Percentiles rank a stretch among this genome's conserved stretches.
Evolutionary conservation across 2,329 filamentous ascomycete species (phyloP).

Genomic region (Byssochlamys sp.): DNA sequence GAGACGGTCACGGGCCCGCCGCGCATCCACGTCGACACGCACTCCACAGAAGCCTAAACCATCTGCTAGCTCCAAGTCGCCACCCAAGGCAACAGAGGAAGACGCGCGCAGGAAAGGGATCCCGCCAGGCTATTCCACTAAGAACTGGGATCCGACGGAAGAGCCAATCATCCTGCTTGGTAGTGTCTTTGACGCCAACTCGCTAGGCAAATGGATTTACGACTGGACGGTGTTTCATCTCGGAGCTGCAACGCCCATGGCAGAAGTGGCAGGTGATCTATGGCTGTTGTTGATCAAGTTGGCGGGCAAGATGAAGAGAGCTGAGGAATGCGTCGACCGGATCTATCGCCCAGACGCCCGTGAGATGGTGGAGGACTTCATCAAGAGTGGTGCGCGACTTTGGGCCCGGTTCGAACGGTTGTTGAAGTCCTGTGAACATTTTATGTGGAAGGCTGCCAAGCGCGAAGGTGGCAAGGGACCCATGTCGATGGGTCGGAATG

Average conservation of each 20-base stretch:
- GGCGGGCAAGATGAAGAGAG: slow-evolving; percentile 84
- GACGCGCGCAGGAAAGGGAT: slow-evolving; percentile 59
- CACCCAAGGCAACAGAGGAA: slow-evolving; percentile 53
- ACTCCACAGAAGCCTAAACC: slow-evolving; percentile 36
- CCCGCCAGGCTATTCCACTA: slow-evolving; percentile 80
- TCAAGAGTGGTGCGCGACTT: slow-evolving; percentile 76
- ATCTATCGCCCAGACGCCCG: slow-evolving; percentile 64
- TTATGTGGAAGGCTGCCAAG: slow-evolving; percentile 87
- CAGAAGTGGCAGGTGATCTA: slow-evolving; percentile 84
- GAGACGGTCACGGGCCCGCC: slow-evolving; percentile 43
- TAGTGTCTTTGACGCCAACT: slow-evolving; percentile 95
- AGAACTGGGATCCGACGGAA: slow-evolving; percentile 96
- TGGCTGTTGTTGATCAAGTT: slow-evolving; percentile 93
- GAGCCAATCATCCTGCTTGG: slow-evolving; percentile 88
- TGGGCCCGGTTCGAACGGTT: slow-evolving; percentile 76
- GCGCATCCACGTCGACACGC: slow-evolving; percentile 44
- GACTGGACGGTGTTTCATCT: slow-evolving; percentile 96
- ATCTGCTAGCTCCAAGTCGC: slow-evolving; percentile 24
- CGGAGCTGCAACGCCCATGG: slow-evolving; percentile 69
- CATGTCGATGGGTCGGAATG: slow-evolving; percentile 75
- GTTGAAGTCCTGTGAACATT: slow-evolving; percentile 82
- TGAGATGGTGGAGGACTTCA: slow-evolving; percentile 81
- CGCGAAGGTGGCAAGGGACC: slow-evolving; percentile 55
- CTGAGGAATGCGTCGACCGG: slow-evolving; percentile 64
- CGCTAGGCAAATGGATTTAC: slow-evolving; percentile 96